Evolutionary conservation across 768 basidiomycete species (phyloP), one percentile per base, ranked within the genome.

Genomic region (Lentinula sp.): DNA sequence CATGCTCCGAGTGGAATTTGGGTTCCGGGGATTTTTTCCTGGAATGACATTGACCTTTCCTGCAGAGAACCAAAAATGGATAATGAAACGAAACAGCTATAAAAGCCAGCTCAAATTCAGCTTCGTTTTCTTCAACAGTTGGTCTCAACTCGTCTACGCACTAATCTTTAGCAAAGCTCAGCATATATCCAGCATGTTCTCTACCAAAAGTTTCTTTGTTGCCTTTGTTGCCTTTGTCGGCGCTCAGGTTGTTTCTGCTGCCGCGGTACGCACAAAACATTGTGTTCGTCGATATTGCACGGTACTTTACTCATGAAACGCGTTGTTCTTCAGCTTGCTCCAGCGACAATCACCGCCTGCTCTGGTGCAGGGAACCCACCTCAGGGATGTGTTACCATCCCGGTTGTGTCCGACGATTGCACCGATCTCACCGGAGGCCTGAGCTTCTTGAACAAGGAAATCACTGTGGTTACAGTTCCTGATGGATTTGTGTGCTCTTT

Each of bases 391-490:
- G 54, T 45, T 15, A 53, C 23, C 31, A 52, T 63, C 60, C 53
- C 63, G 13, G 50, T 61, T 39, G 42, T 57, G 23, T 50, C 59
- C 21, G 63, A 40, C 28, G 13, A 6, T 5, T 63, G 63, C 54
- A 53, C 49, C 21, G 56, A 57, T 50, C 23, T 63, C 42, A 57
- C 45, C 8, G 59, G 59, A 2, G 48, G 53, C 9, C 55, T 61
- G 7, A 61, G 54, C 40, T 60, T 49, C 60, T 42, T 63, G 59
- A 59, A 63, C 42, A 43, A 63, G 16, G 51, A 54, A 28, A n/a
- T 63, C 3, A 32, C 39, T 32, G 6, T 10, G 4, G 58, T 39
- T 18, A 5, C 23, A 31, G 58, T 63, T 23, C 62, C 58, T 2
- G 40, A 15, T 32, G 58, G 62, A 21, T 59, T 63, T 18, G 51